phyloP scores from a whole-genome alignment of 2,329 filamentous ascomycete genomes.

The Trichophyton rubrum region DNA sequence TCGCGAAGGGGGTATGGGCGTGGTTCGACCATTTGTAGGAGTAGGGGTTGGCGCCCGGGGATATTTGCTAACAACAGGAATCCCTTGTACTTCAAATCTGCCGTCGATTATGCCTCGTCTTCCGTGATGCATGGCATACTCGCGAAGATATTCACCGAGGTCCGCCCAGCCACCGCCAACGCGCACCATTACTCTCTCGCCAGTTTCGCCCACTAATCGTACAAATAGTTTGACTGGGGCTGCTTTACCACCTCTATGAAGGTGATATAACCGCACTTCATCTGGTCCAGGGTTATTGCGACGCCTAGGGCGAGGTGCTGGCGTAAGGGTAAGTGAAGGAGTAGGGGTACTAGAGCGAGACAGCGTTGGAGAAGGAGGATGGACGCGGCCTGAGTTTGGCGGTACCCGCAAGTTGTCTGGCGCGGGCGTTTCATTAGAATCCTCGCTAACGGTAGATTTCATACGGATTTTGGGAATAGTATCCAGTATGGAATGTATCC shows the following conservation, averaged over 20 bases:
- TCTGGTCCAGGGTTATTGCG: conserved; percentile 21
- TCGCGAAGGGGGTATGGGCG: conserved; percentile 22
- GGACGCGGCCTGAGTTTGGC: not conserved
- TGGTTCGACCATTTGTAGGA: conserved; percentile 19
- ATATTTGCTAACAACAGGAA: conserved; percentile 15
- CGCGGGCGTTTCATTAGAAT: conserved; percentile 20
- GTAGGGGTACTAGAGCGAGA: conserved; percentile 46
- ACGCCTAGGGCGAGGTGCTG: conserved; percentile 34
- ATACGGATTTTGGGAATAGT: conserved; percentile 71
- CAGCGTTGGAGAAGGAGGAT: conserved; percentile 24
- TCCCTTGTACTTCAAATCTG: conserved; percentile 44
- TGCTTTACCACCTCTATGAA: conserved; percentile 70
- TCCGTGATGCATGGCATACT: conserved; percentile 85
- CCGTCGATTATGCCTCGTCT: conserved; percentile 50
- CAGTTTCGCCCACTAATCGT: conserved; percentile 75
- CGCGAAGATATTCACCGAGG: conserved; percentile 82
- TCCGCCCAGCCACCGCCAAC: conserved; percentile 98
- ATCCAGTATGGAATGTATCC: conserved; percentile 66
- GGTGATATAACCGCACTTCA: conserved; percentile 73
- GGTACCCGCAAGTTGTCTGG: conserved; percentile 14
- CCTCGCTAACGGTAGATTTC: conserved; percentile 37
- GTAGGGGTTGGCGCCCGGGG: conserved; percentile 7
- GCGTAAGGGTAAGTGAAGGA: conserved; percentile 57
- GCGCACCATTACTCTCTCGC: conserved; percentile 92
- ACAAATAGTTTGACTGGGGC: conserved; percentile 92